Percentiles rank a stretch among this genome's conserved stretches.
phyloP scores from a whole-genome alignment of 2,329 filamentous ascomycete genomes.

The Chaetomiaceae sp. region DNA sequence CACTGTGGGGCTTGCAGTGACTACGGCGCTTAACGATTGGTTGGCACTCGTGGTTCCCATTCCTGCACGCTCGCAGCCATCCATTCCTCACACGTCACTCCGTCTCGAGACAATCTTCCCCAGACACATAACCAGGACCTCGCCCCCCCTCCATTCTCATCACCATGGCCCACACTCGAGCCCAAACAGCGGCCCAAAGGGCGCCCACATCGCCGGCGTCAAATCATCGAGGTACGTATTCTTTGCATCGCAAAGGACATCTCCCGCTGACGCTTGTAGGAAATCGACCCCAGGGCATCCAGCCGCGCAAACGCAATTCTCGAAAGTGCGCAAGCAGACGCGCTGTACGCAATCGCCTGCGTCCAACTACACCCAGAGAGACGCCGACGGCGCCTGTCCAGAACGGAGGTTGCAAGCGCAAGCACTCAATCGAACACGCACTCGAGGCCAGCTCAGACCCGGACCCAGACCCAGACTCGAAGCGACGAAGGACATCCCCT shows the following conservation, averaged over 20 bases:
- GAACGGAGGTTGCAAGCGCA: conserved; percentile 8
- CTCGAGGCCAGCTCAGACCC: background rate
- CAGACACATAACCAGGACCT: conserved; percentile 7
- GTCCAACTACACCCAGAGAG: conserved; percentile 11
- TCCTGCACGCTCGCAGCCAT: conserved; percentile 9
- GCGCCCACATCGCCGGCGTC: conserved; percentile 14
- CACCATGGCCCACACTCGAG: conserved; percentile 18
- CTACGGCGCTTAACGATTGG: too few relatives aligned
- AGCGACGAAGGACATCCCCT: conserved; percentile 13
- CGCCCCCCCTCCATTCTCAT: conserved; percentile 9
- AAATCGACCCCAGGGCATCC: conserved; percentile 15
- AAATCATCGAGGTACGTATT: conserved; percentile 19
- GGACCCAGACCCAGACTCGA: conserved; percentile 10
- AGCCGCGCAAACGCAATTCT: conserved; percentile 13
- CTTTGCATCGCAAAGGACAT: conserved; percentile 16
- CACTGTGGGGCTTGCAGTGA: too few relatives aligned
- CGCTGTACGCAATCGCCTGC: conserved; percentile 9
- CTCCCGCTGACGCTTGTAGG: conserved; percentile 15
- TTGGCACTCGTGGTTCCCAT: conserved; percentile 4
- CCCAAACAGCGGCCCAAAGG: conserved; percentile 15
- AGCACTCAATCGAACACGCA: conserved; percentile 13
- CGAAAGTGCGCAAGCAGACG: conserved; percentile 10
- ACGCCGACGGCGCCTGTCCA: background rate
- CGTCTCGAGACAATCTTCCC: conserved; percentile 9
- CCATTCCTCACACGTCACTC: conserved; percentile 9